Evolutionary conservation across 2,329 filamentous ascomycete genomes (phyloP).

Genomic region (Epicoccum nigrum): DNA sequence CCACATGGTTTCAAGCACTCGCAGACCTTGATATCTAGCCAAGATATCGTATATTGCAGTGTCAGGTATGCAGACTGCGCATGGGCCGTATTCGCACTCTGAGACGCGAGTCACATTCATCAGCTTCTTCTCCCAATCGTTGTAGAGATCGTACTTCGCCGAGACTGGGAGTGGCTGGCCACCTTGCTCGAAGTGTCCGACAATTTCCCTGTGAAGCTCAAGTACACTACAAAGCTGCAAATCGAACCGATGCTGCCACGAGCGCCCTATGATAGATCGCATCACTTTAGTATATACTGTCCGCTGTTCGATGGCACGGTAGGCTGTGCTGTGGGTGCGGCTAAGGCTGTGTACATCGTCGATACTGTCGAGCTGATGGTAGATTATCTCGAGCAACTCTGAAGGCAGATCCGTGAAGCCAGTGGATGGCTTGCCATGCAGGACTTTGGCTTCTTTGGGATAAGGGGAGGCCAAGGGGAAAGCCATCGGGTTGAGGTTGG

Average conservation of each 20-base stretch:
- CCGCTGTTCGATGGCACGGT: conserved; percentile 17
- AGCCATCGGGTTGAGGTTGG: too few species aligned
- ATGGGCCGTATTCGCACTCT: conserved; percentile 7
- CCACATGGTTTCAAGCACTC: conserved; percentile 30
- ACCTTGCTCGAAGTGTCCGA: conserved; percentile 18
- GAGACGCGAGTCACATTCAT: not conserved
- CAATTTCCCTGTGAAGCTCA: conserved; percentile 25
- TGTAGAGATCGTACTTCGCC: not conserved
- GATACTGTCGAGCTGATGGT: conserved; percentile 28
- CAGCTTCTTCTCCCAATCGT: conserved; percentile 1
- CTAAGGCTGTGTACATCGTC: conserved; percentile 36
- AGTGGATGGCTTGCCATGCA: too few species aligned
- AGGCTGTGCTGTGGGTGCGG: conserved; percentile 21
- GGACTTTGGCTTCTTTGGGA: too few species aligned
- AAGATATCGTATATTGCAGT: conserved; percentile 27
- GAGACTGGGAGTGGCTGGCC: conserved; percentile 3
- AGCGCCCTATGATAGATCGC: conserved; percentile 20
- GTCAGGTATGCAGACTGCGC: conserved; percentile 19
- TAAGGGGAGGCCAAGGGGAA: too few species aligned
- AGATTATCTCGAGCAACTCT: conserved; percentile 30
- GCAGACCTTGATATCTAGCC: conserved; percentile 33
- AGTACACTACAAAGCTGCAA: conserved; percentile 29
- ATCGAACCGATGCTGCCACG: conserved; percentile 29
- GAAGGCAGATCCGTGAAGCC: too few species aligned
- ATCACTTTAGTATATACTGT: conserved; percentile 31